Evolutionary conservation across 805 yeast species (phyloP), one percentile per base, ranked within the genome.

Genomic region (Candida xyloterini): DNA sequence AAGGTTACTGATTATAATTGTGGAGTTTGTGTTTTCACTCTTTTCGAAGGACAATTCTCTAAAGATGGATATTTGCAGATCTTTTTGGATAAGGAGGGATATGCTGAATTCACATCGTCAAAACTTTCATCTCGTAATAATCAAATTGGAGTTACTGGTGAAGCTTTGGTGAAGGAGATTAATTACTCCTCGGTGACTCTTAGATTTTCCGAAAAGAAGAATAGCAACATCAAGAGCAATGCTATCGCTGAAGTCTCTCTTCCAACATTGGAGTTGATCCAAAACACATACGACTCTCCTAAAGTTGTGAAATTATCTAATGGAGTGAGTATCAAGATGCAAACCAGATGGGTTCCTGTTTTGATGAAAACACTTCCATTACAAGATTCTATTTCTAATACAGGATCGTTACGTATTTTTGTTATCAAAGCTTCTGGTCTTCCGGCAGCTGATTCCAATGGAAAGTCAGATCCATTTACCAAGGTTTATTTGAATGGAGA

Each of bases 391-490:
- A 76, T 81, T 47, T 74, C 81, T 34, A 84, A 88, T 60, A 71
- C 79, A 42, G 99, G 99, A 59, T 67, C 66, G 21, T 62, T 91
- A 50, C 71, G 70, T 15, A 71, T 89, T 25, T 77, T 73, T 22
- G 70, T 86, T 4, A 49, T 80, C 31, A 68, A 71, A 34, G 98
- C 93, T 3, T 72, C 72, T 11, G 76, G 76, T 36, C 71, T 93
- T 43, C 78, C 83, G 27, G 74, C 96, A 10, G 95, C 90, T n/a
- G 99, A 93, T 64, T 70, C 85, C 22, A 83, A 82, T 52, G 98
- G 98, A 35, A 84, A 84, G 59, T 87, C 96, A 3, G 99, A 93
- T 65, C 99, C 99, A 40, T 91, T 80, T 60, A 72, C 79, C 44
- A 76, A 79, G 53, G 73, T 88, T 47, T 79, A 71, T 55, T 57